A percentile compares a stretch with the other conserved stretches of the same genome.
phyloP scores from a whole-genome alignment of 1,139 yeast species.

The Debaryomyces psychrophilus region DNA sequence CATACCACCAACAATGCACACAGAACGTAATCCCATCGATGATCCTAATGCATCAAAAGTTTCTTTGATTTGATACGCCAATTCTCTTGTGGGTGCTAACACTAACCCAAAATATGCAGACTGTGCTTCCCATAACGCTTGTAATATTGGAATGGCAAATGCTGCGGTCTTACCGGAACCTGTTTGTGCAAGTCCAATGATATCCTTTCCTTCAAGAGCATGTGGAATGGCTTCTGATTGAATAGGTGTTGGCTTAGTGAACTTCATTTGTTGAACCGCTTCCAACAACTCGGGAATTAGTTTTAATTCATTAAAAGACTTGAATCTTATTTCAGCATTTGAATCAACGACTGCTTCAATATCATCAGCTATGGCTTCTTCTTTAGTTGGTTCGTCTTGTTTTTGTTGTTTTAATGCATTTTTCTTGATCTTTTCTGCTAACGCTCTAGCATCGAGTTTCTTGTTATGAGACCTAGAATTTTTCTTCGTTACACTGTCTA shows the following conservation, averaged over 20 bases:
- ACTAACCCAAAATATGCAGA: slow-evolving; percentile 87
- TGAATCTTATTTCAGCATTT: slow-evolving; percentile 35
- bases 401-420: slow-evolving; percentile 46
- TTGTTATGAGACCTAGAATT: slow-evolving; percentile 14
- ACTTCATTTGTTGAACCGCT: slow-evolving; percentile 71
- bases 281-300: slow-evolving; percentile 82
- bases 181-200: slow-evolving; percentile 80
- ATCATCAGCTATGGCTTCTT: slow-evolving; percentile 11
- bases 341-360: slow-evolving; percentile 22
- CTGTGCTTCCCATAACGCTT: slow-evolving; percentile 87
- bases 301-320: slow-evolving; percentile 53
- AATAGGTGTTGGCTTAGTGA: slow-evolving; percentile 80
- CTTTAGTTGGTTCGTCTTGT: slow-evolving; percentile 19
- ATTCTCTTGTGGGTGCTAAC: slow-evolving; percentile 93
- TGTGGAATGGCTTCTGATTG: slow-evolving; percentile 91
- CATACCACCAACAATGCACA: slow-evolving; percentile 96
- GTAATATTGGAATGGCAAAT: slow-evolving; percentile 86
- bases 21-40: slow-evolving; percentile 84
- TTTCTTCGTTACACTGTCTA: slow-evolving; percentile 20
- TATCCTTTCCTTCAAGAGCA: slow-evolving; percentile 83
- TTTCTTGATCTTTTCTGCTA: slow-evolving; percentile 56
- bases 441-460: slow-evolving; percentile 32
- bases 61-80: slow-evolving; percentile 94
- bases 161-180: slow-evolving; percentile 90
- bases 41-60: slow-evolving; percentile 94